Evolutionary conservation across 768 basidiomycete genomes (phyloP).

Genomic region (Russula dissimulans): DNA sequence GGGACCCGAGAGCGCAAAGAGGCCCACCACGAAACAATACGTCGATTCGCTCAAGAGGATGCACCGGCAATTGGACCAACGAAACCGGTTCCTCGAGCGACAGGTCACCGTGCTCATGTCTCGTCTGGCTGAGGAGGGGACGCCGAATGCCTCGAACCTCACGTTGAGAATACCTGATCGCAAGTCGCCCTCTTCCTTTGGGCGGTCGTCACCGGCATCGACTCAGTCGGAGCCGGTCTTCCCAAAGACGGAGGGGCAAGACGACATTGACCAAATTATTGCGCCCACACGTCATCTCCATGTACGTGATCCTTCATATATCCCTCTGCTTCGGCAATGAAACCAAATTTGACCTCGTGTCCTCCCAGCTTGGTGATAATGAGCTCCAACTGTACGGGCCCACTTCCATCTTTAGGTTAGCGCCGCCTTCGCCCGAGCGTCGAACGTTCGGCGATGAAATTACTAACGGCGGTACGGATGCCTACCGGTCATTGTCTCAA

Average conservation of each 20-base stretch:
- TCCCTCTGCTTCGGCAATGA: conserved; percentile 19
- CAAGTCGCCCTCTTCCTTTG: conserved; percentile 10
- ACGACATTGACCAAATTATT: conserved; percentile 13
- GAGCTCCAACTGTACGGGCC: conserved; percentile 26
- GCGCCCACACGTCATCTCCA: conserved; percentile 8
- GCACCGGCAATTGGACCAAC: conserved; percentile 23
- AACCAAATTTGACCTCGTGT: not conserved
- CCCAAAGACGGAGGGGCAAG: conserved; percentile 14
- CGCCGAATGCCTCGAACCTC: conserved; percentile 1
- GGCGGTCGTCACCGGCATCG: conserved; percentile 4
- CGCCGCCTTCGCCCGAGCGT: conserved; percentile 15
- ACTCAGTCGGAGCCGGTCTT: conserved; percentile 6
- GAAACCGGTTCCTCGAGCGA: conserved; percentile 24
- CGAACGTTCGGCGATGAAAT: not conserved
- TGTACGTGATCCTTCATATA: conserved; percentile 15
- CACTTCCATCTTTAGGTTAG: conserved; percentile 28
- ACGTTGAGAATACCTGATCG: conserved; percentile 10
- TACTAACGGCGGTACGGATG: not conserved
- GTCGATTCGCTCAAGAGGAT: conserved; percentile 26
- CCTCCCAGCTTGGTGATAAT: conserved; percentile 21
- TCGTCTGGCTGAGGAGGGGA: conserved; percentile 12
- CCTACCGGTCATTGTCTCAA: conserved; percentile 1
- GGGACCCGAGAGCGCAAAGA: conserved; percentile 29
- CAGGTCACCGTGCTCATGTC: conserved; percentile 12
- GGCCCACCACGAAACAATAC: conserved; percentile 27